phyloP scores from a whole-genome alignment of 306 rosid genomes.

The Morella rubra region DNA sequence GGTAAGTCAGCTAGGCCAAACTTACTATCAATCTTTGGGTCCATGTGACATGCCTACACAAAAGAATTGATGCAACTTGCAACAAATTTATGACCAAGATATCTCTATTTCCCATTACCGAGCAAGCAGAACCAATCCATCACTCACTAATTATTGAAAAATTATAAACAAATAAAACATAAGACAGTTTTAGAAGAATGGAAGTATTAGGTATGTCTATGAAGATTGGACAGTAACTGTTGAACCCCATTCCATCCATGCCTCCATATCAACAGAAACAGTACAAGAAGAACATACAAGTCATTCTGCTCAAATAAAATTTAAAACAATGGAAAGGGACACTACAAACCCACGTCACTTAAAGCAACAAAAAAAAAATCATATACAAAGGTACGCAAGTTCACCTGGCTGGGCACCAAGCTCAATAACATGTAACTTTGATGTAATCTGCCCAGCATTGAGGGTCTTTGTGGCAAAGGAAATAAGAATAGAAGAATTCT shows the following conservation, averaged over 20 bases:
- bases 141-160: neutral
- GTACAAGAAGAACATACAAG: neutral
- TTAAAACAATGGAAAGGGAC: neutral
- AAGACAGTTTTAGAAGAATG: too few relatives aligned
- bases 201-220: too few relatives aligned
- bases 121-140: neutral
- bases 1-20: neutral
- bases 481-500: slow-evolving; percentile 79
- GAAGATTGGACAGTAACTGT: neutral
- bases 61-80: neutral
- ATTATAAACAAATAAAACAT: too few relatives aligned
- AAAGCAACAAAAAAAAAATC: slow-evolving; percentile 22
- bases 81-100: neutral
- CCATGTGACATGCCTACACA: neutral
- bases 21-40: neutral
- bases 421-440: slow-evolving; percentile 93
- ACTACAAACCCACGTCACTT: neutral
- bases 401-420: slow-evolving; percentile 99
- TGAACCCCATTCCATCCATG: neutral
- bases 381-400: slow-evolving; percentile 24
- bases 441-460: slow-evolving; percentile 90
- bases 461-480: slow-evolving; percentile 91
- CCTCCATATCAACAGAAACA: neutral
- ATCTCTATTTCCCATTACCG: neutral
- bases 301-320: neutral